Base-by-base conservation (phyloP, 1,284 basidiomycete genomes). In the Cutaneotrichosporon sp. region DNA sequence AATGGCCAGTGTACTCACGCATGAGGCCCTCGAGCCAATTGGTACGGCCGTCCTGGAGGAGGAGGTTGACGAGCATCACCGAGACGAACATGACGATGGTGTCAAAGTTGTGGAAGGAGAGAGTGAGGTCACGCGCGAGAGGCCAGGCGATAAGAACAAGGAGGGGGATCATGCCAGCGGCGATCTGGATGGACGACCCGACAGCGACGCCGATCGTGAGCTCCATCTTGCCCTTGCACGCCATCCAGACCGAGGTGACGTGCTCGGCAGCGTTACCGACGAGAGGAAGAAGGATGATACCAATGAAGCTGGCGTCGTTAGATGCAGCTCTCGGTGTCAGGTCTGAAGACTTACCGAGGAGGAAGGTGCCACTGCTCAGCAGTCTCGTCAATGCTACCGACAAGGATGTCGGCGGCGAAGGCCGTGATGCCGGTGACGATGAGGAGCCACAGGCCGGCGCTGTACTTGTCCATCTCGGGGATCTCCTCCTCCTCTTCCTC, bases 111-210 rank as follows among this genome's bases (percentile, higher is more conserved):
- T 72, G 86, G 72, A 93, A 93, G 84, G 88, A 90, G 30, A 95
- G 83, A 0, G 91, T 94, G 51, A 97, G 82, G 65, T 90, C 85
- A 4, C 52, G 52, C 6, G 36, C 84, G 36, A 91, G 85, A 16
- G 85, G 84, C 91, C 90, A 92, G 22, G 90, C 90, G 66, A 92
- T 82, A 66, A 92, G 86, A 58, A 94, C 90, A 60, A 95, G 83
- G 32, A 93, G 81, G 1, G 92, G 92, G 26, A 95, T 85, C 62
- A 94, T 91, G 69, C 94, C 91, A 2, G 90, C 85, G 0, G 92
- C 89, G 71, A 95, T 93, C 89, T 94, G 92, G 68, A 97, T 96
- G 6, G 89, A 91, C 67, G 89, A 90, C 14, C 94, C 94, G 61
- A 97, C 89, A 63, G 90, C 91, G 2, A 97, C 91, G 4, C 89